A percentile compares a stretch with the other conserved stretches of the same genome.
Evolutionary conservation across 2,329 filamentous ascomycete species (phyloP).

Genomic region (Xenoacremonium recifei): DNA sequence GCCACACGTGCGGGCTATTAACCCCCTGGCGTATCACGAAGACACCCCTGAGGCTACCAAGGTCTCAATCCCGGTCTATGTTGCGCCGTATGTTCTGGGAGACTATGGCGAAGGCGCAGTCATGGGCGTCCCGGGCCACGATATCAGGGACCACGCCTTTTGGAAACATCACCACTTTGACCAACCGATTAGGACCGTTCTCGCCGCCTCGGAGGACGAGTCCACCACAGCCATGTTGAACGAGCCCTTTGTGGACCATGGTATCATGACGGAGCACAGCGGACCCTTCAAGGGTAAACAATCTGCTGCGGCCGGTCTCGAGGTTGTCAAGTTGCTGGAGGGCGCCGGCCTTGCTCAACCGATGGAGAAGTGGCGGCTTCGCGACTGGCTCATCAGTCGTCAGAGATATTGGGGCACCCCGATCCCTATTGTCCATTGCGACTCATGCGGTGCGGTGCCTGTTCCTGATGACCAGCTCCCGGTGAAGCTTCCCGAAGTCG

Average conservation of each 20-base stretch:
- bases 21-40: conserved; percentile 61
- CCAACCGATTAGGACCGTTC: conserved; percentile 61
- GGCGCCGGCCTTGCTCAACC: conserved; percentile 56
- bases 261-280: conserved; percentile 65
- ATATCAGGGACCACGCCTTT: conserved; percentile 74
- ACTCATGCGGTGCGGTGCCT: conserved; percentile 72
- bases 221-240: conserved; percentile 41
- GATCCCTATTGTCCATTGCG: conserved; percentile 84
- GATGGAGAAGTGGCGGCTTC: conserved; percentile 74
- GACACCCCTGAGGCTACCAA: conserved; percentile 49
- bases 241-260: conserved; percentile 63
- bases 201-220: conserved; percentile 52
- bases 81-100: conserved; percentile 80
- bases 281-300: conserved; percentile 62
- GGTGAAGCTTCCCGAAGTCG: conserved; percentile 69
- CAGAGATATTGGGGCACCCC: conserved; percentile 91
- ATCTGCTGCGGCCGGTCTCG: conserved; percentile 60
- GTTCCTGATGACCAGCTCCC: conserved; percentile 77
- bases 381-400: conserved; percentile 90
- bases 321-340: conserved; percentile 58
- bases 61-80: conserved; percentile 68
- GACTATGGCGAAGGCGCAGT: conserved; percentile 86
- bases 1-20: conserved; percentile 58
- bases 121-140: conserved; percentile 90
- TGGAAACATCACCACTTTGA: conserved; percentile 69